Evolutionary conservation across 257 asterid species (phyloP).

Genomic region (Penstemon eatonii): DNA sequence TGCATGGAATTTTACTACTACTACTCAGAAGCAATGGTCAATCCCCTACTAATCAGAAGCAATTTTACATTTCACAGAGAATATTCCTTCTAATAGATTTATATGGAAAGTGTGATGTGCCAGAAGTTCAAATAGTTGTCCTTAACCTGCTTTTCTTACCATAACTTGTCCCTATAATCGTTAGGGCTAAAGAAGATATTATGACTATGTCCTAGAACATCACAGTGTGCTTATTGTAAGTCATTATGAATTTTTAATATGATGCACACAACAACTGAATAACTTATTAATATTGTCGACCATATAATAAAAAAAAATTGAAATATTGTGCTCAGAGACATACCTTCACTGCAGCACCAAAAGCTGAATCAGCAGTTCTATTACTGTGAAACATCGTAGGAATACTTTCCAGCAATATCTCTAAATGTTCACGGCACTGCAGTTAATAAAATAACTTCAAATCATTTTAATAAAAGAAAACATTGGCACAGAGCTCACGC

Average conservation of each 20-base stretch:
- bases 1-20: not conserved
- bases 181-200: slow-evolving; percentile 12
- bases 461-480: slow-evolving; percentile 13
- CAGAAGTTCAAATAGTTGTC: not conserved
- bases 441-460: slow-evolving; percentile 26
- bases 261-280: not conserved
- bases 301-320: slow-evolving; percentile 4
- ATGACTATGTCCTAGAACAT: slow-evolving; percentile 4
- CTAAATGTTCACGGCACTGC: slow-evolving; percentile 90
- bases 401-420: slow-evolving; percentile 78
- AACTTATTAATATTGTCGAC: not conserved
- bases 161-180: not conserved
- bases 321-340: slow-evolving; percentile 1
- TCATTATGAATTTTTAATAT: slow-evolving; percentile 7
- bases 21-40: not conserved
- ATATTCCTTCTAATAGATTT: slow-evolving; percentile 7
- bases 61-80: not conserved
- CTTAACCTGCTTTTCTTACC: slow-evolving; percentile 12
- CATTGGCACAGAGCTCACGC: not conserved
- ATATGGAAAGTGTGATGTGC: slow-evolving; percentile 2
- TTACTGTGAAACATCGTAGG: slow-evolving; percentile 86
- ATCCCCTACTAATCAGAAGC: too few relatives aligned
- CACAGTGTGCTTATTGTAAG: not conserved
- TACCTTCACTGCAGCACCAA: slow-evolving; percentile 96
- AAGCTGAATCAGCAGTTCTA: slow-evolving; percentile 84